These are phyloP conservation scores for Colletotrichum sp. DNA, from an alignment of 2,329 filamentous ascomycete genomes.

Conservation along the genomic window DNA sequence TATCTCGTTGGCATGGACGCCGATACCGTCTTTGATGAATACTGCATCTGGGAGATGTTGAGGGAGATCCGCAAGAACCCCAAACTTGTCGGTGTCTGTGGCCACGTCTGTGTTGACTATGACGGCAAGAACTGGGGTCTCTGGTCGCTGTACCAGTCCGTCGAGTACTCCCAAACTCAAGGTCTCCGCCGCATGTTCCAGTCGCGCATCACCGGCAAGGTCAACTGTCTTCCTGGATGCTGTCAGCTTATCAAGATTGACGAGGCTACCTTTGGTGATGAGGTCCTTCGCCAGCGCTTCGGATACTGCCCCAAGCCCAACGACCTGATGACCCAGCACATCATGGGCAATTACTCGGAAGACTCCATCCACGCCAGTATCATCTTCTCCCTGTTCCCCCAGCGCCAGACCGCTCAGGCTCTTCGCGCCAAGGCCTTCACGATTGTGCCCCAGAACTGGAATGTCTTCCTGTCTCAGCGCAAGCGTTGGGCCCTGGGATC, in stretches of 20 bases:
- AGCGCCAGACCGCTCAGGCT: constrained; percentile 50
- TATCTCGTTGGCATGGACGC: constrained; percentile 53
- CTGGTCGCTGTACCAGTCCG: constrained; percentile 52
- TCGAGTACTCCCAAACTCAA: constrained; percentile 54
- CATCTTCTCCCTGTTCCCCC: constrained; percentile 50
- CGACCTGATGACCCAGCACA: constrained; percentile 52
- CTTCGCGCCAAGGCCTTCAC: constrained; percentile 52
- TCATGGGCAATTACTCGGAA: constrained; percentile 54
- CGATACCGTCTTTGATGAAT: constrained; percentile 50
- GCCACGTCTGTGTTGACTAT: constrained; percentile 53
- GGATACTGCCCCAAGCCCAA: constrained; percentile 54
- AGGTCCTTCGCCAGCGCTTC: constrained; percentile 49
- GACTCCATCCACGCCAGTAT: constrained; percentile 55
- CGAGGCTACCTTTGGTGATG: constrained; percentile 52
- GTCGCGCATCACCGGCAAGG: constrained; percentile 52
- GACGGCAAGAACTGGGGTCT: constrained; percentile 42
- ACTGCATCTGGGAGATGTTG: constrained; percentile 50
- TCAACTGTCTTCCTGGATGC: constrained; percentile 53
- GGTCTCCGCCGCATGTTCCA: constrained; percentile 54
- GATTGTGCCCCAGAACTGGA: constrained; percentile 48
- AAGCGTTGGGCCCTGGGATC: constrained; percentile 54
- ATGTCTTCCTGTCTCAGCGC: constrained; percentile 53
- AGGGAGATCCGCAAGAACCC: constrained; percentile 46
- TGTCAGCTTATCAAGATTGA: constrained; percentile 55
- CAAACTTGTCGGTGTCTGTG: constrained; percentile 51